A percentile compares a stretch with the other conserved stretches of the same genome.
These are phyloP conservation scores for Phaffomyces opuntiae DNA, from an alignment of 805 yeast genomes.

Conservation along the genomic window DNA sequence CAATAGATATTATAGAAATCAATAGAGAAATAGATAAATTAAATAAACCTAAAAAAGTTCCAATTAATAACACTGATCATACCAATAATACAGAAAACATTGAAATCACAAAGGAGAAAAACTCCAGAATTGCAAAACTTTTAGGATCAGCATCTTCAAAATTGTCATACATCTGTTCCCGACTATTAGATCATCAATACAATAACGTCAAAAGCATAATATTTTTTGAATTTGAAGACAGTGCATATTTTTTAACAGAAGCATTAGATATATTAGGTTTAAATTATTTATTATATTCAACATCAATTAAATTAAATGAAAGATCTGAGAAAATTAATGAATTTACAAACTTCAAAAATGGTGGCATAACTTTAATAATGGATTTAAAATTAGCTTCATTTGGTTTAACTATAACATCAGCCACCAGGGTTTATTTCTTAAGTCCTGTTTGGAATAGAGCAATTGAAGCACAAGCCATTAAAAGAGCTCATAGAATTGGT, in stretches of 20 bases:
- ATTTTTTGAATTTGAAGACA: slow-evolving; percentile 65
- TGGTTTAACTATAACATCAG: slow-evolving; percentile 61
- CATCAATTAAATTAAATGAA: slow-evolving; percentile 43
- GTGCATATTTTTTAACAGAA: slow-evolving; percentile 63
- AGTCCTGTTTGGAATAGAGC: slow-evolving; percentile 68
- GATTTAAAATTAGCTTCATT: slow-evolving; percentile 62
- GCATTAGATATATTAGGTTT: slow-evolving; percentile 55
- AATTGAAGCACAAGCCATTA: slow-evolving; percentile 69
- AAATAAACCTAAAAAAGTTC: slow-evolving; percentile 3
- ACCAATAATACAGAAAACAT: too few species aligned
- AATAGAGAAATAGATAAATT: slow-evolving; percentile 19
- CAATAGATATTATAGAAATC: slow-evolving; percentile 23
- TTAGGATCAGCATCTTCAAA: slow-evolving; percentile 63
- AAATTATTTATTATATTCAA: slow-evolving; percentile 56
- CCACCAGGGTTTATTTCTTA: slow-evolving; percentile 63
- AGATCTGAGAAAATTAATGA: slow-evolving; percentile 46
- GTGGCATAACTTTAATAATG: slow-evolving; percentile 49
- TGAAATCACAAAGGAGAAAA: not conserved
- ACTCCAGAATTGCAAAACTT: slow-evolving; percentile 23
- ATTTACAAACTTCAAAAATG: slow-evolving; percentile 40
- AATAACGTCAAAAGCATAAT: slow-evolving; percentile 47
- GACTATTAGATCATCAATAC: slow-evolving; percentile 45
- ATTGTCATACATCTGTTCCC: slow-evolving; percentile 50
- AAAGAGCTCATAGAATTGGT: slow-evolving; percentile 73
- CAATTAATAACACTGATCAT: not conserved